Conservation (phyloP, 306 rosid genomes). For the Castanea sativa region DNA sequence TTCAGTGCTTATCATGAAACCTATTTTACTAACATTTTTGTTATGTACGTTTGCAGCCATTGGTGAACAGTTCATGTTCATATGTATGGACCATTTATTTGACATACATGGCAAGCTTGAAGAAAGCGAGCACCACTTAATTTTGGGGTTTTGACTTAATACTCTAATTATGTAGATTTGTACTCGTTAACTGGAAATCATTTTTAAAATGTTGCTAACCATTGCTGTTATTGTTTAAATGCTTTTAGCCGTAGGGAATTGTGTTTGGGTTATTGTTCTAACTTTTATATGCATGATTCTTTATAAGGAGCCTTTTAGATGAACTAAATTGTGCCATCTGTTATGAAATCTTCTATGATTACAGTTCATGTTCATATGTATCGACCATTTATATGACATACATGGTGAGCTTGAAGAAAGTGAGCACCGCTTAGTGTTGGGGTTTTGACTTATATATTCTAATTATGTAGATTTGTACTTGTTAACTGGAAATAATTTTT, state of each 20-base stretch:
- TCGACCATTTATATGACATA: slow-evolving; percentile 80
- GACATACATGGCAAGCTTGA: slow-evolving; percentile 78
- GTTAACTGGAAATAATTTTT: background rate
- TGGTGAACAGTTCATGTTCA: slow-evolving; percentile 63
- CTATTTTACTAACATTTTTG: slow-evolving; percentile 14
- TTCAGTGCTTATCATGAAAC: background rate
- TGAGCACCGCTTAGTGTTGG: slow-evolving; percentile 1
- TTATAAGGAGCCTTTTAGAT: too few species aligned
- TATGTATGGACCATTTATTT: slow-evolving; percentile 74
- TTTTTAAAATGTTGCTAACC: too few species aligned
- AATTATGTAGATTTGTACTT: background rate
- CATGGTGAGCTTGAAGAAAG: slow-evolving; percentile 57
- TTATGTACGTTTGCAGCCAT: slow-evolving; percentile 52
- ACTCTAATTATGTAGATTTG: background rate
- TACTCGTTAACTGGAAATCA: background rate
- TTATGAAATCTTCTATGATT: too few species aligned
- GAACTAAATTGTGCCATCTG: too few species aligned
- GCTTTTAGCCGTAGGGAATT: too few species aligned
- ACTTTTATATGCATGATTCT: too few species aligned
- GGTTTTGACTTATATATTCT: background rate
- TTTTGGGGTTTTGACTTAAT: background rate
- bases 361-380: slow-evolving; percentile 55
- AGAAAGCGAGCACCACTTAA: slow-evolving; percentile 20
- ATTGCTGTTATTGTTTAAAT: too few species aligned
- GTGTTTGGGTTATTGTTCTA: too few species aligned